Conservation (phyloP, 1,284 basidiomycete species). For the Melampsora americana region DNA sequence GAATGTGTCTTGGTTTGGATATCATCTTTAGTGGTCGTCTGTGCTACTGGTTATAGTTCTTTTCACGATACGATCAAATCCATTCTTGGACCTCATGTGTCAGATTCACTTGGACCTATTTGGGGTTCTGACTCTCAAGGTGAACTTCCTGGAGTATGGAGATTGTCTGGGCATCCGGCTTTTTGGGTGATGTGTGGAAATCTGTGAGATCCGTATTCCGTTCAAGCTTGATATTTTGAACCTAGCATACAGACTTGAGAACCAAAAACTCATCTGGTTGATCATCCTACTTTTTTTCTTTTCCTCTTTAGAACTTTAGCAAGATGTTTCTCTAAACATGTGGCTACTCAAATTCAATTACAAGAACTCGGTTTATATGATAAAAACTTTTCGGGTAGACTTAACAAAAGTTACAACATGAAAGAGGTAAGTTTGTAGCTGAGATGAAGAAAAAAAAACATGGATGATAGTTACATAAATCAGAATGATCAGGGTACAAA, state of each 20-base stretch:
- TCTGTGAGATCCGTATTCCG: conserved; percentile 32
- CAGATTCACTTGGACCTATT: conserved; percentile 58
- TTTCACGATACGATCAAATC: conserved; percentile 51
- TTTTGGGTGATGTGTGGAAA: conserved; percentile 39
- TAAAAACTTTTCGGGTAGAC: conserved; percentile 24
- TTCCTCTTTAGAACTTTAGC: conserved; percentile 1
- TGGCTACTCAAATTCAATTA: conserved; percentile 30
- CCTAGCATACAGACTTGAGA: too few species aligned
- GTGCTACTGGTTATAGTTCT: conserved; percentile 49
- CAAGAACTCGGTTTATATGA: conserved; percentile 28
- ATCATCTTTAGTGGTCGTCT: conserved; percentile 26
- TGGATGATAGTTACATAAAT: too few species aligned
- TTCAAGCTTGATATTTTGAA: too few species aligned
- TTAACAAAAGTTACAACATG: not conserved
- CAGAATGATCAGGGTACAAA: too few species aligned
- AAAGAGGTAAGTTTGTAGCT: too few species aligned
- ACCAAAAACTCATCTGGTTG: too few species aligned
- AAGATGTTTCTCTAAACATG: conserved; percentile 26
- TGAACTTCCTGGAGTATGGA: conserved; percentile 57
- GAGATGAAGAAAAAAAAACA: too few species aligned
- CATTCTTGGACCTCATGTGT: conserved; percentile 60
- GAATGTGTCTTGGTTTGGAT: too few species aligned
- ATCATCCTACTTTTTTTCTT: not conserved
- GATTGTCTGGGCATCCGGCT: conserved; percentile 28
- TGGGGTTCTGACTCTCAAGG: conserved; percentile 65